Evolutionary conservation across 2,329 filamentous ascomycete species (phyloP), one percentile per base, ranked within the genome.

Genomic region (Myriosclerotinia duriaeana): DNA sequence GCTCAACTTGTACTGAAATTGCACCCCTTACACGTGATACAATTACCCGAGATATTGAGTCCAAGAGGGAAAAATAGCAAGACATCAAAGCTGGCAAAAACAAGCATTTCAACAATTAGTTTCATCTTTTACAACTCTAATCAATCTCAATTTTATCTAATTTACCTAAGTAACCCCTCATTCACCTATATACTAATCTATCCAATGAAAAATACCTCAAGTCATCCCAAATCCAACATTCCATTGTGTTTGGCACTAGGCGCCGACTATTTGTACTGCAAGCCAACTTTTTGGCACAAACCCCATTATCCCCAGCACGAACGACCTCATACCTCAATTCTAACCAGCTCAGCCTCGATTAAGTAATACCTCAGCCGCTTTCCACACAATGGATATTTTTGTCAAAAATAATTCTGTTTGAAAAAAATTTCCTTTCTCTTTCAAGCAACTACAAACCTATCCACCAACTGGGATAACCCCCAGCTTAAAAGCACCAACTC

Each of bases 11-110:
- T 34, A 6, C 30, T 34, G 2, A 11, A 34, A 46, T 34, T 15
- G 3, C 30, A 58, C 56, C 58, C 58, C 58, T 50, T 61, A 26
- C 44, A 61, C 34, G 58, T 61, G 58, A 61, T 15, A 9, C 14
- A 1, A 61, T 50, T 61, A 61, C 34, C 58, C 58, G 58, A 46
- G 40, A 15, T 44, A 1, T 15, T 9, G 30, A 22, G 20, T 17
- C n/a, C 5, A 22, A 15, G 14, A 26, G 17, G 14, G 5, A 7
- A 9, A 36, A 0, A 60, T 15, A 12, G 7, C 12, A 48, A n/a
- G 1, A 48, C 1, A 17, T 48, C 56, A 17, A 48, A 17, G 3
- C 2, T 26, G 2, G 5, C 12, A 15, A 22, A 22, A 22, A 46
- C 20, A 48, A 22, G 7, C n/a, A 2, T 58, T 30, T 15, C 12